These are phyloP conservation scores for Alternaria sp. DNA, from an alignment of 2,329 filamentous ascomycete genomes.

Conservation along the genomic window DNA sequence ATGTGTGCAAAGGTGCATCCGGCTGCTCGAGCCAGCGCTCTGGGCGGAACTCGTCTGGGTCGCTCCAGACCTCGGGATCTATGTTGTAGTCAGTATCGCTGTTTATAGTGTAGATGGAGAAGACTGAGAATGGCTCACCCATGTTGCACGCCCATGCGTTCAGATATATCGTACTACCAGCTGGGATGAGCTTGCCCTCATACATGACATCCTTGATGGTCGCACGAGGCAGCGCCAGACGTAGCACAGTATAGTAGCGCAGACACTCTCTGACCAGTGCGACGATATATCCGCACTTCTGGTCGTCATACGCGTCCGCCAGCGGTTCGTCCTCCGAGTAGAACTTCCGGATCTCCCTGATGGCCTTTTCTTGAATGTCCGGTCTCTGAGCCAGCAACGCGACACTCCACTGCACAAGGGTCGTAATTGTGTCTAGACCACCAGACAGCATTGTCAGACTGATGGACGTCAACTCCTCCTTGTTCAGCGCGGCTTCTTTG, in stretches of 20 bases:
- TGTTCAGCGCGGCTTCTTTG: conserved; percentile 66
- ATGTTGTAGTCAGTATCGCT: conserved; percentile 3
- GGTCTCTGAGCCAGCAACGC: conserved; percentile 64
- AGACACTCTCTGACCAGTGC: conserved; percentile 68
- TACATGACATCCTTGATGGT: conserved; percentile 67
- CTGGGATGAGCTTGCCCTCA: conserved; percentile 63
- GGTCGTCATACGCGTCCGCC: conserved; percentile 67
- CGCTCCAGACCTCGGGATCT: conserved; percentile 63
- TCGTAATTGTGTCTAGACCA: conserved; percentile 71
- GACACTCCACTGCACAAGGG: conserved; percentile 69
- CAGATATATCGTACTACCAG: conserved; percentile 68
- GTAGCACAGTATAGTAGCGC: conserved; percentile 67
- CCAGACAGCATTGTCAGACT: conserved; percentile 72
- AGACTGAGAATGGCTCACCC: conserved; percentile 59
- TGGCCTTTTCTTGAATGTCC: conserved; percentile 68
- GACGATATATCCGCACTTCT: conserved; percentile 68
- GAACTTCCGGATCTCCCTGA: conserved; percentile 61
- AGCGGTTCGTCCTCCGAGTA: conserved; percentile 61
- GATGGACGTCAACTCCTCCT: conserved; percentile 68
- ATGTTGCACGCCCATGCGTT: conserved; percentile 74
- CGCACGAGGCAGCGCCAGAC: conserved; percentile 66
- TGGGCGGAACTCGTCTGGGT: conserved; percentile 65
- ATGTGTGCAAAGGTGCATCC: conserved; percentile 69
- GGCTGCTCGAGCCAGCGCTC: conserved; percentile 69
- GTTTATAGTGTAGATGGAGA: background rate